phyloP scores from a whole-genome alignment of 208 protist species.

The Leptomonas seymouri region DNA sequence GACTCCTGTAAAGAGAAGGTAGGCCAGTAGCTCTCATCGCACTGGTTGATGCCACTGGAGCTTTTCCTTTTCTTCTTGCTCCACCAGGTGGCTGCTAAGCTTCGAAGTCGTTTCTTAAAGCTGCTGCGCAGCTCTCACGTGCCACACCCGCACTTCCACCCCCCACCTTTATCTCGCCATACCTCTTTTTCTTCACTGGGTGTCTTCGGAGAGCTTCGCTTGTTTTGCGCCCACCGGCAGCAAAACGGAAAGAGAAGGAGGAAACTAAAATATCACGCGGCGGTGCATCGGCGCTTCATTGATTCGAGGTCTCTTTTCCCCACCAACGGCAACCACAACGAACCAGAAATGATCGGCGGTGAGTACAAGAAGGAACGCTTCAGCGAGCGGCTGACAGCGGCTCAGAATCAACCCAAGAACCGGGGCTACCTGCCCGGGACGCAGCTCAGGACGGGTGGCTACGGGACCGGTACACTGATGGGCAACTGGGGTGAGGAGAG shows the following conservation, averaged over 20 bases:
- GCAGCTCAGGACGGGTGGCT: conserved; percentile 69
- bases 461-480: conserved; percentile 73
- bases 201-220: neutral
- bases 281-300: neutral
- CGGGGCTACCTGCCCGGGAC: conserved; percentile 88
- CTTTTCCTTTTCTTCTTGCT: too few species aligned
- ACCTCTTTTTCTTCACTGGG: neutral
- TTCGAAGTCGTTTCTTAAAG: too few species aligned
- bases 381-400: conserved; percentile 71
- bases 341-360: conserved; percentile 76
- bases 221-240: neutral
- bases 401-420: conserved; percentile 88
- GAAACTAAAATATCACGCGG: neutral
- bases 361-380: conserved; percentile 91
- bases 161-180: too few species aligned
- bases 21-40: too few species aligned
- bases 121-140: too few species aligned
- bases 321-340: conserved; percentile 7
- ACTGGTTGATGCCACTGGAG: too few species aligned
- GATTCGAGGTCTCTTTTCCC: neutral
- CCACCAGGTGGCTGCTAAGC: too few species aligned
- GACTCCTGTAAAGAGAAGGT: too few species aligned
- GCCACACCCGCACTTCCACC: too few species aligned
- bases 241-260: neutral
- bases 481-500: conserved; percentile 91